phyloP scores from a whole-genome alignment of 306 rosid species.

The Purshia tridentata region DNA sequence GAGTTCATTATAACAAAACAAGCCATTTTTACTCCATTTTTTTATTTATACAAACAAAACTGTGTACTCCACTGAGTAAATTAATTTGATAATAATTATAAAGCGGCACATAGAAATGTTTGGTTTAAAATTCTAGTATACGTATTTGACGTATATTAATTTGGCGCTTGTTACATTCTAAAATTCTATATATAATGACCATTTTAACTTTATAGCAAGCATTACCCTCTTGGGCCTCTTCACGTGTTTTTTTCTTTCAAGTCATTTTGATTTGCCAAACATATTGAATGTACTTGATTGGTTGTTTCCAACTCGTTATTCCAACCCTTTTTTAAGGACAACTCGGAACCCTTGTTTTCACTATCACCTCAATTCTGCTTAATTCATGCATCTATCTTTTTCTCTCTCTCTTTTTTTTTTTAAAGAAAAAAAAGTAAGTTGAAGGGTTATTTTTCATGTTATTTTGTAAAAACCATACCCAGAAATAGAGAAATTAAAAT shows the following conservation, averaged over 20 bases:
- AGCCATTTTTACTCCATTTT: no score
- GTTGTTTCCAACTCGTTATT: not conserved
- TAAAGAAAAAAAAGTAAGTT: no score
- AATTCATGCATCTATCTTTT: not conserved
- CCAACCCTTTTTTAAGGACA: not conserved
- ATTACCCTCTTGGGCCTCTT: not conserved
- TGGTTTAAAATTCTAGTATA: not conserved
- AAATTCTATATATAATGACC: not conserved
- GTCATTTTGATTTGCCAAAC: no score
- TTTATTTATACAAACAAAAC: no score
- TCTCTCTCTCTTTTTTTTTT: accelerated
- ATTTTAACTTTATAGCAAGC: not conserved
- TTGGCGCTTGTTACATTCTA: not conserved
- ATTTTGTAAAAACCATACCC: no score
- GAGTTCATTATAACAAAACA: no score
- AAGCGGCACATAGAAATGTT: constrained; percentile 1
- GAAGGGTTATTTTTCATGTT: no score
- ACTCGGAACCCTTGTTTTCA: not conserved
- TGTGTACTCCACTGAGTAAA: no score
- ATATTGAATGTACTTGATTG: not conserved
- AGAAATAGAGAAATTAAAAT: no score
- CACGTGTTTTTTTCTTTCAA: not conserved
- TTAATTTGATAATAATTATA: no score
- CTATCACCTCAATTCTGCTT: not conserved
- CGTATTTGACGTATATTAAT: not conserved